Evolutionary conservation across 352 stramenopile genomes (phyloP).

Genomic region (Elongisporangium prolatum): DNA sequence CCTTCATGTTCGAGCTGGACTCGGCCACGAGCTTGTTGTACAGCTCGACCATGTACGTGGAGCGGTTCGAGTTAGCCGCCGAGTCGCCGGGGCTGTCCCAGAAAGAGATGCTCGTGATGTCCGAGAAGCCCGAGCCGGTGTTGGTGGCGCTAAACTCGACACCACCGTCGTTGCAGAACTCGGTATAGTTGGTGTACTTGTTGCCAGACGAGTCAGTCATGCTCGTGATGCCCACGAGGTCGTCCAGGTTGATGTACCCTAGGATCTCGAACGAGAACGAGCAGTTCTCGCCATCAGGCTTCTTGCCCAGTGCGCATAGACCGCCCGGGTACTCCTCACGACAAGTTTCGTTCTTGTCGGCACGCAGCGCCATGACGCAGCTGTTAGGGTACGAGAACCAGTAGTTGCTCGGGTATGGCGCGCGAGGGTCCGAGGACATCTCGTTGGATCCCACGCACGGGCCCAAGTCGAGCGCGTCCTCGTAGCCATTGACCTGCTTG

Average conservation of each 20-base stretch:
- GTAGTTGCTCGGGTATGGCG: constrained; percentile 56
- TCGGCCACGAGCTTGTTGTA: constrained; percentile 46
- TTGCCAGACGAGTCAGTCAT: constrained; percentile 20
- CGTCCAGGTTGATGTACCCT: constrained; percentile 50
- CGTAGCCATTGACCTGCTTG: constrained; percentile 44
- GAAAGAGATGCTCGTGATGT: constrained; percentile 45
- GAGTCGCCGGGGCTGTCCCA: constrained; percentile 48
- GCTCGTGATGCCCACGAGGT: constrained; percentile 54
- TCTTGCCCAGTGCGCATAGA: constrained; percentile 33
- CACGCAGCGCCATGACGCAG: constrained; percentile 37
- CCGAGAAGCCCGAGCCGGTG: constrained; percentile 27
- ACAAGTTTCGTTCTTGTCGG: constrained; percentile 42
- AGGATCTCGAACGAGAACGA: constrained; percentile 61
- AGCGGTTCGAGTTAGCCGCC: constrained; percentile 37
- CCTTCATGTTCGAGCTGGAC: constrained; percentile 29
- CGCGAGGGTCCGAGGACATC: constrained; percentile 34
- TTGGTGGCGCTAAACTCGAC: constrained; percentile 49
- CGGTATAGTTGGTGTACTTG: constrained; percentile 25
- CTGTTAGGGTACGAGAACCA: constrained; percentile 72
- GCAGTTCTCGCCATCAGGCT: constrained; percentile 44
- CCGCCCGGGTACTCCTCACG: constrained; percentile 29
- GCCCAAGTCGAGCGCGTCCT: constrained; percentile 38
- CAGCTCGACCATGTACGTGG: constrained; percentile 35
- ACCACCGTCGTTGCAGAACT: constrained; percentile 43
- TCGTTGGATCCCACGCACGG: constrained; percentile 40